These are phyloP conservation scores for Physcia stellaris DNA, from an alignment of 495 filamentous ascomycete species.

Conservation along the genomic window DNA sequence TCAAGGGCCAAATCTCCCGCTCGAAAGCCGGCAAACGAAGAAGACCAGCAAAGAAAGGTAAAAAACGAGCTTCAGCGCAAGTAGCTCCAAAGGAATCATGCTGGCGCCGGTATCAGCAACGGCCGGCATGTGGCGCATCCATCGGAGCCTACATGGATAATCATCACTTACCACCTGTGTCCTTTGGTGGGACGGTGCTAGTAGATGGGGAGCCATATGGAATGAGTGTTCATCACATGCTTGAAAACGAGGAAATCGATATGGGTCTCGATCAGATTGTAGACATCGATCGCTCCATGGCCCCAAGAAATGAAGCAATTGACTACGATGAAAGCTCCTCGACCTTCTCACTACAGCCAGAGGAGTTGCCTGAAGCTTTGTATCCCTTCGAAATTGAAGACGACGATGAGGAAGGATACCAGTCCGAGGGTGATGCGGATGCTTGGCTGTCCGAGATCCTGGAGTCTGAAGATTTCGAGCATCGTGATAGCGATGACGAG, in stretches of 20 bases:
- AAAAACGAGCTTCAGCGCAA: conserved; percentile 12
- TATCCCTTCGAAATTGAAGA: conserved; percentile 36
- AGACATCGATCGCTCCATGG: conserved; percentile 5
- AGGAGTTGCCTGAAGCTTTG: conserved; percentile 21
- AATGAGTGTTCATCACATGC: conserved; percentile 92
- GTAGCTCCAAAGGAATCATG: conserved; percentile 19
- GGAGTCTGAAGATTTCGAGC: conserved; percentile 21
- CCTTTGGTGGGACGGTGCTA: conserved; percentile 74
- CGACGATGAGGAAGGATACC: conserved; percentile 20
- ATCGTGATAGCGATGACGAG: conserved; percentile 43
- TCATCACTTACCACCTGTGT: conserved; percentile 74
- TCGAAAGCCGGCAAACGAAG: conserved; percentile 40
- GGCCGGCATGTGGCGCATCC: conserved; percentile 73
- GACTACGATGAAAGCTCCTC: conserved; percentile 20
- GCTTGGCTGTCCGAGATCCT: conserved; percentile 14
- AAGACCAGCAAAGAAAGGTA: conserved; percentile 7
- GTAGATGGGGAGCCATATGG: conserved; percentile 75
- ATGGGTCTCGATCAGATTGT: conserved; percentile 8
- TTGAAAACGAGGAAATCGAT: conserved; percentile 54
- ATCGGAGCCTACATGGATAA: conserved; percentile 82
- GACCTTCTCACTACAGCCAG: conserved; percentile 22
- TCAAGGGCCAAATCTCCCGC: conserved; percentile 54
- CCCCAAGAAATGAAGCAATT: not conserved
- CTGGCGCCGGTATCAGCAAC: conserved; percentile 47
- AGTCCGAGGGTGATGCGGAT: conserved; percentile 7